These are phyloP conservation scores for Stachybotrys echinatus DNA, from an alignment of 2,329 filamentous ascomycete species.

Conservation along the genomic window DNA sequence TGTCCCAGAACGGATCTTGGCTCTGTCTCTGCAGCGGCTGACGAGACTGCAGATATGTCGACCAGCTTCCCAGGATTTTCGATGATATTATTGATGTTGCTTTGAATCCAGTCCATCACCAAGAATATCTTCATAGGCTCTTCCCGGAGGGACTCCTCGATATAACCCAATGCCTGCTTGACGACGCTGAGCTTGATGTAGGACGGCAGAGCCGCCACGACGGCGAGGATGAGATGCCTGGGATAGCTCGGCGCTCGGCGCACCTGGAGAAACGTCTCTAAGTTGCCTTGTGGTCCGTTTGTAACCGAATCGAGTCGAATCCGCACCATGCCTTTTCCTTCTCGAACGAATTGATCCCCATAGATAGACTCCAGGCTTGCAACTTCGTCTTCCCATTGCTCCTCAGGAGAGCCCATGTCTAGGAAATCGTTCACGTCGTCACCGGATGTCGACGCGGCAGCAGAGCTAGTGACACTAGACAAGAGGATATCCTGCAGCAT, in stretches of 20 bases:
- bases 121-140: slow-evolving; percentile 89
- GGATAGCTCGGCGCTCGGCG: slow-evolving; percentile 74
- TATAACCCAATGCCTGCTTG: slow-evolving; percentile 68
- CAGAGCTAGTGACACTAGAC: slow-evolving; percentile 9
- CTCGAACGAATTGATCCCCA: slow-evolving; percentile 62
- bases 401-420: slow-evolving; percentile 46
- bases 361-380: slow-evolving; percentile 81
- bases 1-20: slow-evolving; percentile 18
- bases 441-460: slow-evolving; percentile 2
- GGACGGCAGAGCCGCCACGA: slow-evolving; percentile 70
- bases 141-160: slow-evolving; percentile 65
- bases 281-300: slow-evolving; percentile 42
- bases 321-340: slow-evolving; percentile 61
- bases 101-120: slow-evolving; percentile 86
- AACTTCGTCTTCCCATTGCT: slow-evolving; percentile 82
- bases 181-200: slow-evolving; percentile 91
- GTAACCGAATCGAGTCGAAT: slow-evolving; percentile 58
- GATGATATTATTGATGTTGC: slow-evolving; percentile 75
- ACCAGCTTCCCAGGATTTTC: slow-evolving; percentile 77
- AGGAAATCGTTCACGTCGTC: slow-evolving; percentile 34
- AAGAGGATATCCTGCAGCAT: slow-evolving; percentile 59
- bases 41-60: slow-evolving; percentile 76
- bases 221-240: slow-evolving; percentile 59
- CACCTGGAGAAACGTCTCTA: slow-evolving; percentile 58
- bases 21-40: slow-evolving; percentile 55